phyloP scores from a whole-genome alignment of 2,329 filamentous ascomycete genomes.

The Cytospora paraplurivora region DNA sequence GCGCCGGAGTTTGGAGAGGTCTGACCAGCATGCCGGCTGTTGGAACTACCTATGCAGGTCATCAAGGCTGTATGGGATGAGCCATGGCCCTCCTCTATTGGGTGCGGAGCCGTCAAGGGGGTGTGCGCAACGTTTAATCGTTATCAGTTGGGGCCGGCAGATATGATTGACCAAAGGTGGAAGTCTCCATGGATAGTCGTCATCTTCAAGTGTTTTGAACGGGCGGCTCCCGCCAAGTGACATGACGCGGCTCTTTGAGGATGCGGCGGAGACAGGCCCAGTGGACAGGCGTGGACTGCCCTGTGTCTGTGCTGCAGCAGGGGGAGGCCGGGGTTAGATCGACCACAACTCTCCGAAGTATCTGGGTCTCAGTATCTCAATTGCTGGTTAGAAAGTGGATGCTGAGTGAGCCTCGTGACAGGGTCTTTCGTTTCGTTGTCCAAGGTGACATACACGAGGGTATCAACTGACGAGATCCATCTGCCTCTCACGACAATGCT shows the following conservation, averaged over 20 bases:
- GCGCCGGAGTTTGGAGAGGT: not conserved
- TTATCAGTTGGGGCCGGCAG: not conserved
- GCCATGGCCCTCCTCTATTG: not conserved
- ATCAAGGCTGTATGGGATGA: not conserved
- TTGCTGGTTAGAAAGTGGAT: no score
- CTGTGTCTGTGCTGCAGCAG: not conserved
- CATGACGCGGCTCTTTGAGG: not conserved
- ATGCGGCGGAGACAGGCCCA: not conserved
- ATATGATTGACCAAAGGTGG: not conserved
- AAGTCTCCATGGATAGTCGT: not conserved
- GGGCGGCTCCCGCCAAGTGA: not conserved
- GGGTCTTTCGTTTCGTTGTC: not conserved
- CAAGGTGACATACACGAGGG: not conserved
- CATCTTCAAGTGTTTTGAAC: not conserved
- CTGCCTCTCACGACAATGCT: not conserved
- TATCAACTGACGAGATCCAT: not conserved
- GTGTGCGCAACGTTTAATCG: not conserved
- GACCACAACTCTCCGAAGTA: not conserved
- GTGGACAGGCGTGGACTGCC: not conserved
- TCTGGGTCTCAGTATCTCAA: no score
- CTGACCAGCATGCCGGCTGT: not conserved
- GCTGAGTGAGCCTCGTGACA: no score
- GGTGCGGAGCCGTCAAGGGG: no score
- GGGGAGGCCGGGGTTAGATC: not conserved
- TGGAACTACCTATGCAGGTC: not conserved